Base-by-base conservation (phyloP, 2,329 filamentous ascomycete genomes). In the Tolypocladium guangdongense region DNA sequence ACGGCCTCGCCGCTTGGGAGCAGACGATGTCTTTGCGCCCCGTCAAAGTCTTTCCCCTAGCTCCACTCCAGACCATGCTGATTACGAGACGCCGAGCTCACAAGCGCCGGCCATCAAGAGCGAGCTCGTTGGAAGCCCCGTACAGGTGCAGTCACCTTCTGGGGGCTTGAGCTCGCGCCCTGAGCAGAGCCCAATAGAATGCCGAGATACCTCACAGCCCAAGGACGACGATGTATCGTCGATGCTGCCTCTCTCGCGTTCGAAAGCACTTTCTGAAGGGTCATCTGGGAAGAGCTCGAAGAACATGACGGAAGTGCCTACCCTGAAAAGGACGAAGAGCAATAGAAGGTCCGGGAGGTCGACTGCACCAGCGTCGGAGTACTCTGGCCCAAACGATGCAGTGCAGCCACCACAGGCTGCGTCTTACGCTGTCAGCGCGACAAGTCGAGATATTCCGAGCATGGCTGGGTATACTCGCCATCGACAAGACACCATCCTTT, bases 401-500 rank as follows among this genome's bases (percentile, higher is more conserved):
- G 7, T 14, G 7, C 43, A 32, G 2, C 20, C 43, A 12, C 43
- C 27, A 33, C 43, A 32, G 5, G 4, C n/a, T 20, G 27, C 27
- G 4, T 47, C 27, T 32, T 32, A 10, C 4, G 18, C 43, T 33
- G 43, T 18, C 24, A 12, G 35, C n/a, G 7, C 24, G 8, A 20
- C 41, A 22, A 8, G 38, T 12, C 27, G 22, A 22, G 56, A 57
- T 5, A 12, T 59, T 24, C 51, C 56, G 18, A 57, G 56, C 39
- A 18, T 58, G 43, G 55, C 54, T 12, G 55, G 54, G 0, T 56
- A 54, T 41, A 54, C 18, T 30, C 52, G 45, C 18, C 56, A 58
- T 37, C 55, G 56, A 39, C 52, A 52, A 27, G 51, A 53, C 39
- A 58, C 58, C 24, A 35, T 51, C 11, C 49, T 58, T 20, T 59